Percentiles rank a stretch among this genome's conserved stretches.
These are phyloP conservation scores for Pichia sp. DNA, from an alignment of 1,139 yeast genomes.

Conservation along the genomic window DNA sequence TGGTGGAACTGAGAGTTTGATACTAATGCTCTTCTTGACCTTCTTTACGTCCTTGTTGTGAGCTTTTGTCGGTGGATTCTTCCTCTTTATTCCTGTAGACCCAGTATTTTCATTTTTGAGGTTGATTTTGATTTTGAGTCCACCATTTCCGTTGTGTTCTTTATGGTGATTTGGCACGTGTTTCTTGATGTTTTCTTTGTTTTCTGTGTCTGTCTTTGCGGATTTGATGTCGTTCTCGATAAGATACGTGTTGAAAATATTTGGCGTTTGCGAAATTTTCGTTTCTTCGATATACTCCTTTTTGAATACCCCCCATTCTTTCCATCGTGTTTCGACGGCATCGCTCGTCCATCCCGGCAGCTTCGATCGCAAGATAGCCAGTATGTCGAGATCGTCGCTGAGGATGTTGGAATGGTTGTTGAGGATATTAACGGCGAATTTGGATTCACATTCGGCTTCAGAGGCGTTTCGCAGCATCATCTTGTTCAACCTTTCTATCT, in stretches of 20 bases:
- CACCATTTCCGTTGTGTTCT: neutral
- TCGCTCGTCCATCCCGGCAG: conserved; percentile 21
- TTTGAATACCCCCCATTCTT: conserved; percentile 28
- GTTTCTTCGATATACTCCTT: neutral
- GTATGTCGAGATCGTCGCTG: conserved; percentile 23
- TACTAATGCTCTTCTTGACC: too few relatives aligned
- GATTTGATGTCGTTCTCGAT: neutral
- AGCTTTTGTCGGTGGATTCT: too few relatives aligned
- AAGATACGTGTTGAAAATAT: neutral
- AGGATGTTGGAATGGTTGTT: conserved; percentile 24
- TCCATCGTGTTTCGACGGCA: conserved; percentile 20
- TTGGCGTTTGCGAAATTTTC: too few relatives aligned
- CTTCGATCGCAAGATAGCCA: conserved; percentile 5
- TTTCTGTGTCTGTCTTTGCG: neutral
- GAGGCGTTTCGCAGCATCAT: conserved; percentile 19
- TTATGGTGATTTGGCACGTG: neutral
- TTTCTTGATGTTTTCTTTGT: neutral
- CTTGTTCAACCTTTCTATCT: conserved; percentile 1
- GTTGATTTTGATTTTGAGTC: neutral
- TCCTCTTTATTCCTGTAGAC: too few relatives aligned
- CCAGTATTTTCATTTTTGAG: neutral
- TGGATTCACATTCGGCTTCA: conserved; percentile 28
- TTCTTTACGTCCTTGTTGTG: too few relatives aligned
- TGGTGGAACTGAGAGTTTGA: too few relatives aligned
- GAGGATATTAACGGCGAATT: conserved; percentile 21